A percentile compares a stretch with the other conserved stretches of the same genome.
Conservation (phyloP, 345 rosid genomes). For the Iberis pinnata region DNA sequence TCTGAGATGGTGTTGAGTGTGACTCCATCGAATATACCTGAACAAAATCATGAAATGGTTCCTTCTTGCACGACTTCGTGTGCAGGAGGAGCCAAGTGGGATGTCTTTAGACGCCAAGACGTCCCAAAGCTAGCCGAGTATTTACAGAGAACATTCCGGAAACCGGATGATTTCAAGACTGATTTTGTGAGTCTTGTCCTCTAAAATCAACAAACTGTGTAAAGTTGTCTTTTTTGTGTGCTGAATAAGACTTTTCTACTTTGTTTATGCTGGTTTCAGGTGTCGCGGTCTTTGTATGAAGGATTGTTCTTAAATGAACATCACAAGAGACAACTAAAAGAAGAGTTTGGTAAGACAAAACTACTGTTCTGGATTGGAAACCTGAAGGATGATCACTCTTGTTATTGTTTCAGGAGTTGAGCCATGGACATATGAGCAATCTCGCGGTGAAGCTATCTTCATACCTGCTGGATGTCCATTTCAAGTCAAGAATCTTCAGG, state of each 20-base stretch:
- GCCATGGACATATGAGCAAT: conserved; percentile 87
- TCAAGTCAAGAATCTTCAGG: conserved; percentile 78
- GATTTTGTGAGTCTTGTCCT: conserved; percentile 43
- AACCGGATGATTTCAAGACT: conserved; percentile 28
- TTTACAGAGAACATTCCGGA: conserved; percentile 35
- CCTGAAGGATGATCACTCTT: conserved; percentile 5
- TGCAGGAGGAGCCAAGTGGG: conserved; percentile 64
- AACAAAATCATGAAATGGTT: conserved; percentile 4
- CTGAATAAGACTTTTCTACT: conserved; percentile 16
- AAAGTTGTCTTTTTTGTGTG: conserved; percentile 1
- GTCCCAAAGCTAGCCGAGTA: conserved; percentile 57
- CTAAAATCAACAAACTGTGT: conserved; percentile 13
- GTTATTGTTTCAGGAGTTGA: conserved; percentile 57
- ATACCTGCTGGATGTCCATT: conserved; percentile 95
- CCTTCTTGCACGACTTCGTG: conserved; percentile 25
- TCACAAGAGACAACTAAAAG: conserved; percentile 60
- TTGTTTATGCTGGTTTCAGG: conserved; percentile 42
- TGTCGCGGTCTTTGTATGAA: conserved; percentile 48
- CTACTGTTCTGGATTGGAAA: conserved; percentile 5
- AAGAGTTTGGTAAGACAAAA: conserved; percentile 59
- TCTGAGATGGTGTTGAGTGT: conserved; percentile 15
- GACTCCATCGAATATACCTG: conserved; percentile 7
- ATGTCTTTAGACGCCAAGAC: conserved; percentile 76
- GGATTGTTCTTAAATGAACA: conserved; percentile 47
- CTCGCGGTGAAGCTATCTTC: conserved; percentile 77